Percentiles rank a stretch among this genome's conserved stretches.
phyloP scores from a whole-genome alignment of 164 flowering plant genomes.

The Umbellularia californica region DNA sequence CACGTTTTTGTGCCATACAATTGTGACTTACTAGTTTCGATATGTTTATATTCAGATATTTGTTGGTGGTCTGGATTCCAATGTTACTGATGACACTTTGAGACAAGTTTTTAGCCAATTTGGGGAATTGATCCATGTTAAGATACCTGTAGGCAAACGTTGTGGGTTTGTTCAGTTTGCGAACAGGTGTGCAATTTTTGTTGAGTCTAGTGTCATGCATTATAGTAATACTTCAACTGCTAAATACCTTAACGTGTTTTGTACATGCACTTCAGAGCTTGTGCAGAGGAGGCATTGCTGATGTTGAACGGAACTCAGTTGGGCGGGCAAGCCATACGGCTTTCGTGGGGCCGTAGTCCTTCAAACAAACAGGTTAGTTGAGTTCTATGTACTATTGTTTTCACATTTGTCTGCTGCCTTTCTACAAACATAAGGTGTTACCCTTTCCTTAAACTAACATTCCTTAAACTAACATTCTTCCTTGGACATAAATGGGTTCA shows the following conservation, averaged over 20 bases:
- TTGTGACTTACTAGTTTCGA: conserved; percentile 4
- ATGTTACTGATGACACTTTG: conserved; percentile 67
- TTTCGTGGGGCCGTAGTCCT: conserved; percentile 89
- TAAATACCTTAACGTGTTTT: background rate
- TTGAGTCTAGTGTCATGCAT: background rate
- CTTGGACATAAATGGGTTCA: conserved; percentile 23
- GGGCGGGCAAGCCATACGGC: conserved; percentile 67
- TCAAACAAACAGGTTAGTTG: conserved; percentile 61
- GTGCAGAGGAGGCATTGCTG: conserved; percentile 79
- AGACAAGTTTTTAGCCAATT: conserved; percentile 61
- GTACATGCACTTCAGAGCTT: conserved; percentile 30
- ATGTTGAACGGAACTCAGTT: conserved; percentile 56
- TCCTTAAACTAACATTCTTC: conserved; percentile 5
- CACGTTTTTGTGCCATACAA: background rate
- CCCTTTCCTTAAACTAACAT: conserved; percentile 1
- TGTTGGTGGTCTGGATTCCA: conserved; percentile 79
- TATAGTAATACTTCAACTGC: background rate
- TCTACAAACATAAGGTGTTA: background rate
- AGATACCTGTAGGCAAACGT: conserved; percentile 81
- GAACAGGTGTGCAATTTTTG: conserved; percentile 45
- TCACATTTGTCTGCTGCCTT: background rate
- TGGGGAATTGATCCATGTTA: conserved; percentile 75
- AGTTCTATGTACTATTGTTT: background rate
- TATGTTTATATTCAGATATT: conserved; percentile 53
- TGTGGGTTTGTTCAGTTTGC: conserved; percentile 95